These are phyloP conservation scores for Arthrobotrys pseudoclavata DNA, from an alignment of 2,329 filamentous ascomycete species.

Conservation along the genomic window DNA sequence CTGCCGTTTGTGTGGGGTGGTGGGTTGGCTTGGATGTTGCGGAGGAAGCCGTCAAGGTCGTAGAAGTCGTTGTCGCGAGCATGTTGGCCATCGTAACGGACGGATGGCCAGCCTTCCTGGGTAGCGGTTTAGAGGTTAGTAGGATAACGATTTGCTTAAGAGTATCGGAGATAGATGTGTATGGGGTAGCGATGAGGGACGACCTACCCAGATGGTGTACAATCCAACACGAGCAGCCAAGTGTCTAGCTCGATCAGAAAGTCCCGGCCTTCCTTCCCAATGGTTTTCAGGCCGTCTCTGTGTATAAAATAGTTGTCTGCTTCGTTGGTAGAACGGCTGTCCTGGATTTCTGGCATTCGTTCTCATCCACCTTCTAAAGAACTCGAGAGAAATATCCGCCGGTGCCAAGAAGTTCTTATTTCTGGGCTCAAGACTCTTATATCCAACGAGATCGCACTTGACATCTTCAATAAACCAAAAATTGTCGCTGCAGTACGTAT, in stretches of 20 bases:
- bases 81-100: conserved; percentile 22
- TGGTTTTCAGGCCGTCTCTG: conserved; percentile 26
- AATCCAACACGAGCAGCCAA: conserved; percentile 21
- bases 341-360: background rate
- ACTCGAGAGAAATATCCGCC: conserved; percentile 8
- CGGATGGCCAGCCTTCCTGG: conserved; percentile 42
- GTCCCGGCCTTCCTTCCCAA: conserved; percentile 25
- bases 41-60: conserved; percentile 27
- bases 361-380: conserved; percentile 26
- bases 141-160: background rate
- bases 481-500: conserved; percentile 7
- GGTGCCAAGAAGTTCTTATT: conserved; percentile 21
- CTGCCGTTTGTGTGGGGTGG: conserved; percentile 26
- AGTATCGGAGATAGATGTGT: background rate
- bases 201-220: conserved; percentile 21
- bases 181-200: background rate
- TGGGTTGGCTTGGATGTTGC: conserved; percentile 21
- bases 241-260: conserved; percentile 29
- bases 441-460: conserved; percentile 26
- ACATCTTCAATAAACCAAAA: conserved; percentile 26
- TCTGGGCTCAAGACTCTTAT: conserved; percentile 31
- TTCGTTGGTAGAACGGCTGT: conserved; percentile 31
- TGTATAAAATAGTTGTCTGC: conserved; percentile 42
- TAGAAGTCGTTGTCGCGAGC: conserved; percentile 43
- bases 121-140: conserved; percentile 7